Percentiles rank a stretch among this genome's conserved stretches.
Evolutionary conservation across 2,329 filamentous ascomycete species (phyloP).

Genomic region (Teratosphaeria viscida): DNA sequence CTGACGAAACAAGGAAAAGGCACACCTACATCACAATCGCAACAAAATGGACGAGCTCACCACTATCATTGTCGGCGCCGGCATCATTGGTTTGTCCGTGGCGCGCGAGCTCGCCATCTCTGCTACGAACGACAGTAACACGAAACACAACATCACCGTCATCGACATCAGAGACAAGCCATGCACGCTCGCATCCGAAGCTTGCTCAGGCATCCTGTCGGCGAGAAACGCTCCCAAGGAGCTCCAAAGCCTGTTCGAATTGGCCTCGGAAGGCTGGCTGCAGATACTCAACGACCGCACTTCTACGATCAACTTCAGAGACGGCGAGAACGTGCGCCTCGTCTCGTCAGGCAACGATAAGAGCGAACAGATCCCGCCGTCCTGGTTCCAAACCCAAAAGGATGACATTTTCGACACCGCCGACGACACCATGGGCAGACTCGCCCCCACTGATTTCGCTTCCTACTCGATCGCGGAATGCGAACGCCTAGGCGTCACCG

Average conservation of each 20-base stretch:
- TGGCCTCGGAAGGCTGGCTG: constrained; percentile 7
- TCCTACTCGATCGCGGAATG: constrained; percentile 11
- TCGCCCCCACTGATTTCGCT: constrained; percentile 6
- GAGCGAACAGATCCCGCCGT: constrained; percentile 1
- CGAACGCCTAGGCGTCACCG: constrained; percentile 7
- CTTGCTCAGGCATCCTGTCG: constrained; percentile 12
- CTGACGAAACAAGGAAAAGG: neutral
- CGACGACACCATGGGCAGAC: constrained; percentile 5
- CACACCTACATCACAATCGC: neutral
- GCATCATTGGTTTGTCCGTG: constrained; percentile 15
- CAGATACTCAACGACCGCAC: constrained; percentile 1
- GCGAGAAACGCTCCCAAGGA: constrained; percentile 3
- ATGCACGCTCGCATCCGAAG: constrained; percentile 9
- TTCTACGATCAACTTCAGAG: neutral
- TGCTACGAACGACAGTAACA: neutral
- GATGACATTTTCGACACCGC: neutral
- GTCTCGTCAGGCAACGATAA: neutral
- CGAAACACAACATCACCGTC: constrained; percentile 12
- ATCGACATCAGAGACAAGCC: constrained; percentile 11
- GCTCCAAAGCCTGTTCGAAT: constrained; percentile 2
- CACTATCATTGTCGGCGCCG: constrained; percentile 16
- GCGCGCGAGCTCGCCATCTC: constrained; percentile 14
- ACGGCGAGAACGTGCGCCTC: neutral
- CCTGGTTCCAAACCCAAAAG: constrained; percentile 4
- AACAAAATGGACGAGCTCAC: neutral